Evolutionary conservation across 352 stramenopile species (phyloP).

Genomic region (Phytophthora pini): DNA sequence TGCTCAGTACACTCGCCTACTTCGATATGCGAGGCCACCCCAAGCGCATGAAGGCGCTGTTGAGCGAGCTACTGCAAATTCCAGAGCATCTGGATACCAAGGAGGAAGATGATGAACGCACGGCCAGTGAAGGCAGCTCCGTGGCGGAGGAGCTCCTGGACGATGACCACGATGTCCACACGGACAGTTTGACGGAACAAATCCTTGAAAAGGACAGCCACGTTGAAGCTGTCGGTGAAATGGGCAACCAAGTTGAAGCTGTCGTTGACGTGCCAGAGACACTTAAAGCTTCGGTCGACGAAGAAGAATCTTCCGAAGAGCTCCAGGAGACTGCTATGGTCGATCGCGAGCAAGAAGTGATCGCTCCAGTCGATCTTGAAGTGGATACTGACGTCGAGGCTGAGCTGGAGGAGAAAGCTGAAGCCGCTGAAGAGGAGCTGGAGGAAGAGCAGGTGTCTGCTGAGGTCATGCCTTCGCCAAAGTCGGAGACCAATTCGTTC

Average conservation of each 20-base stretch:
- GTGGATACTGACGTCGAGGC: slow-evolving; percentile 10
- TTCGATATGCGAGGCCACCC: slow-evolving; percentile 53
- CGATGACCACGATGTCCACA: slow-evolving; percentile 6
- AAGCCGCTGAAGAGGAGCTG: slow-evolving; percentile 6
- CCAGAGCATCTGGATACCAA: slow-evolving; percentile 41
- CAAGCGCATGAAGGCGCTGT: slow-evolving; percentile 45
- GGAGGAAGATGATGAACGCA: slow-evolving; percentile 36
- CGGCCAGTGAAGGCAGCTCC: slow-evolving; percentile 44
- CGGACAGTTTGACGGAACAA: slow-evolving; percentile 2
- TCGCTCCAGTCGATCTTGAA: slow-evolving; percentile 9
- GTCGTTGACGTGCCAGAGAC: slow-evolving; percentile 2
- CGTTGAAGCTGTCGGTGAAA: slow-evolving; percentile 25
- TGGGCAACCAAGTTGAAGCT: slow-evolving; percentile 19
- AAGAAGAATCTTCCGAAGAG: not conserved
- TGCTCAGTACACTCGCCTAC: slow-evolving; percentile 60
- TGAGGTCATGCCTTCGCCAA: slow-evolving; percentile 1
- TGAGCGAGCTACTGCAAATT: slow-evolving; percentile 69
- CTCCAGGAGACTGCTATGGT: not conserved
- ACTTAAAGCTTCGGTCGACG: not conserved
- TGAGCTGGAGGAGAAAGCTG: slow-evolving; percentile 19
- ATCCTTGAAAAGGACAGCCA: slow-evolving; percentile 3
- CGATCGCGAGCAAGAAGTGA: slow-evolving; percentile 2
- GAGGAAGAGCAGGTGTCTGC: slow-evolving; percentile 11
- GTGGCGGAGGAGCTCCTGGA: slow-evolving; percentile 36
- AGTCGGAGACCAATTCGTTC: slow-evolving; percentile 5